These are phyloP conservation scores for Sclerotinia glacialis DNA, from an alignment of 2,329 filamentous ascomycete species.

Conservation along the genomic window DNA sequence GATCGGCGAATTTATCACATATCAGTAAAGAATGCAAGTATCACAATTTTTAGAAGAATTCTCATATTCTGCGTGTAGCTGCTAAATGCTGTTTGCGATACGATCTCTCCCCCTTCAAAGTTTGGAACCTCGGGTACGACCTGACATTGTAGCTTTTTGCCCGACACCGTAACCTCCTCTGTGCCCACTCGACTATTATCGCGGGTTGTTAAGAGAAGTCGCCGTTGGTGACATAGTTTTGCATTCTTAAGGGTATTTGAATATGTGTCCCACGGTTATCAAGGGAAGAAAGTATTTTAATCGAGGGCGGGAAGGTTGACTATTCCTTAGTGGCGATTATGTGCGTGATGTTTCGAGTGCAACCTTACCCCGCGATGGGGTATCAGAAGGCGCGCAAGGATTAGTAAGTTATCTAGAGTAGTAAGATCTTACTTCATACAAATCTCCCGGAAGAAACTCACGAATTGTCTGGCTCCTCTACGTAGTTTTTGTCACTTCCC, in stretches of 20 bases:
- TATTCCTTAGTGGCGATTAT: not conserved
- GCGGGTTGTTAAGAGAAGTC: constrained; percentile 40
- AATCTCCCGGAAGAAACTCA: not conserved
- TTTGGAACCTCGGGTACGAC: constrained; percentile 41
- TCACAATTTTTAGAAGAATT: not conserved
- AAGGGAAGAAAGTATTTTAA: not conserved
- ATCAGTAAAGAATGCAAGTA: not conserved
- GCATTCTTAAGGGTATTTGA: too few relatives aligned
- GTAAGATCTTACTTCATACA: not conserved
- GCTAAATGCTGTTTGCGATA: constrained; percentile 37
- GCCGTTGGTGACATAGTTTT: constrained; percentile 42
- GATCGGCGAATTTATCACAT: constrained; percentile 27
- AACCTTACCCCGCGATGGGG: not conserved
- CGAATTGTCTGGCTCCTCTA: not conserved
- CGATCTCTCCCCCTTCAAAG: constrained; percentile 30
- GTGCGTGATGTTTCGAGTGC: not conserved
- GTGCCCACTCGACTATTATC: constrained; percentile 44
- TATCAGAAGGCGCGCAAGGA: not conserved
- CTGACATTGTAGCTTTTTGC: constrained; percentile 47
- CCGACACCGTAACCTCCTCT: constrained; percentile 47
- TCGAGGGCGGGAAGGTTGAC: not conserved
- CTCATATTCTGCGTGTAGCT: constrained; percentile 31
- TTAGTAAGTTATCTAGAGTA: not conserved
- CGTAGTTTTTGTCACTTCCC: not conserved
- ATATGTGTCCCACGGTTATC: not conserved